Evolutionary conservation across 495 filamentous ascomycete species (phyloP).

Genomic region (Penicillium roqueforti): DNA sequence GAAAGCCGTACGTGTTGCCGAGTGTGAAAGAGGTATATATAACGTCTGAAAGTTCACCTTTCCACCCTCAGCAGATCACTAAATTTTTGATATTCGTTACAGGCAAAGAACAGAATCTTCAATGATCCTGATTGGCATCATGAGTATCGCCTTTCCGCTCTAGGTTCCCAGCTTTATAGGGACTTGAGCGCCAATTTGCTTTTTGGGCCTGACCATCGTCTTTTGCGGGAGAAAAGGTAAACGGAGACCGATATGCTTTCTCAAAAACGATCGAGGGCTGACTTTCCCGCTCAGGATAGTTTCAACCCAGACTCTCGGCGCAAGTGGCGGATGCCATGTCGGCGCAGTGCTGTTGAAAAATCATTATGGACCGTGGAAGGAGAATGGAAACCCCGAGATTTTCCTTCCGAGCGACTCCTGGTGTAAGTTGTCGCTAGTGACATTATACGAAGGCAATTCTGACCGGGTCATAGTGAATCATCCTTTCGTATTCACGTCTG

Average conservation of each 20-base stretch:
- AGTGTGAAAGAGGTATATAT: constrained; percentile 15
- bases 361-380: constrained; percentile 18
- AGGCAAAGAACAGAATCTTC: constrained; percentile 17
- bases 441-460: background rate
- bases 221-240: constrained; percentile 15
- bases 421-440: background rate
- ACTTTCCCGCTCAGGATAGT: constrained; percentile 1
- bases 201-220: constrained; percentile 15
- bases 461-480: constrained; percentile 8
- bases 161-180: constrained; percentile 12
- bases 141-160: constrained; percentile 13
- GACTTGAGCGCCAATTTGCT: constrained; percentile 10
- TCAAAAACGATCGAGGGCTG: background rate
- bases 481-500: constrained; percentile 7
- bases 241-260: background rate
- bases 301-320: constrained; percentile 14
- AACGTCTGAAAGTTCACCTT: background rate
- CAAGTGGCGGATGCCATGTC: constrained; percentile 15
- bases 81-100: background rate
- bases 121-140: constrained; percentile 18
- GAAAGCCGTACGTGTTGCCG: constrained; percentile 12
- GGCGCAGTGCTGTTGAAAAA: constrained; percentile 10
- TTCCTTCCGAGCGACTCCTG: constrained; percentile 16
- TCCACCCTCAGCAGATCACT: background rate
- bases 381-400: constrained; percentile 4